Conservation (phyloP, 768 basidiomycete species). For the Suillus decipiens region DNA sequence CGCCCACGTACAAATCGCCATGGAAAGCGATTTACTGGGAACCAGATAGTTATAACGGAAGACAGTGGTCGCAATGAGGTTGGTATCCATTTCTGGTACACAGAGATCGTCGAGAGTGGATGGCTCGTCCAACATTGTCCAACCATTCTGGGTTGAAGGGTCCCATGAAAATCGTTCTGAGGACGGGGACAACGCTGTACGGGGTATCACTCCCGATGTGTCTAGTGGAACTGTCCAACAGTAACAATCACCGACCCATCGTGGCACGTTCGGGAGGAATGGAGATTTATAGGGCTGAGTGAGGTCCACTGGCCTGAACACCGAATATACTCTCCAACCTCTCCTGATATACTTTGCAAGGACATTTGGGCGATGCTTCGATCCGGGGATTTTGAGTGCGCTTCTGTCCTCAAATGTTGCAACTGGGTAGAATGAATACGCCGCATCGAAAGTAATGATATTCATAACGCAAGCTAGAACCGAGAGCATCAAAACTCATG, state of each 20-base stretch:
- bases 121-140: conserved; percentile 11
- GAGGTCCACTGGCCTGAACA: conserved; percentile 8
- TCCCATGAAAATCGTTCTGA: conserved; percentile 20
- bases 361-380: conserved; percentile 6
- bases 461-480: conserved; percentile 45
- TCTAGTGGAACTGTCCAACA: conserved; percentile 36
- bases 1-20: conserved; percentile 13
- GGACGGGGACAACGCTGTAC: conserved; percentile 13
- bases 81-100: conserved; percentile 1
- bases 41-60: conserved; percentile 30
- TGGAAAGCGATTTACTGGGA: conserved; percentile 12
- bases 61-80: conserved; percentile 19
- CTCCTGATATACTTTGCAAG: conserved; percentile 38
- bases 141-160: conserved; percentile 23
- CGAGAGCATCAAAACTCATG: not conserved
- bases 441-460: conserved; percentile 41
- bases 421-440: conserved; percentile 43
- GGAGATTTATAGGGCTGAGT: conserved; percentile 10
- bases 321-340: conserved; percentile 36
- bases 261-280: conserved; percentile 21
- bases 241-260: conserved; percentile 34
- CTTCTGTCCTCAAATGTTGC: conserved; percentile 40
- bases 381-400: conserved; percentile 23
- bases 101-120: no score
- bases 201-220: conserved; percentile 16